Conservation (phyloP, 345 rosid species). For the Moringa oleifera region DNA sequence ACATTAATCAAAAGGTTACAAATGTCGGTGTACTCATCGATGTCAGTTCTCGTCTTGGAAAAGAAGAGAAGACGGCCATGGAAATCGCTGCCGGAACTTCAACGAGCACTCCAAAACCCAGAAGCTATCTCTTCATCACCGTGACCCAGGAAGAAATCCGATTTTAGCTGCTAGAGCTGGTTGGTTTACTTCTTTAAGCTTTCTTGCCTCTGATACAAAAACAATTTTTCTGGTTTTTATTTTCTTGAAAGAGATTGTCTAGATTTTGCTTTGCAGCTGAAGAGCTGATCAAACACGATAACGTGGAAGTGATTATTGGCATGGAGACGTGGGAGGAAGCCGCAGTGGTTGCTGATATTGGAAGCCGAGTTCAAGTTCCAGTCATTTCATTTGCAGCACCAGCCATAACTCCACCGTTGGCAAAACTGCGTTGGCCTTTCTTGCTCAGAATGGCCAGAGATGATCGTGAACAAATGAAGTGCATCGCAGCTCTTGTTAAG, state of each 20-base stretch:
- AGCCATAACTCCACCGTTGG: constrained; percentile 16
- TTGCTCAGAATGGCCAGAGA: constrained; percentile 34
- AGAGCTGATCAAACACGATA: constrained; percentile 28
- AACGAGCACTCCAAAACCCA: constrained; percentile 12
- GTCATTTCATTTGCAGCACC: constrained; percentile 38
- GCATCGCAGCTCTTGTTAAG: constrained; percentile 32
- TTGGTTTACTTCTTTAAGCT: constrained; percentile 8
- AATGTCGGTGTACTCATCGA: constrained; percentile 44
- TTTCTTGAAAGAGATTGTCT: too few species aligned
- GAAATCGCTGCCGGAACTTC: too few species aligned
- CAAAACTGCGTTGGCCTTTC: constrained; percentile 31
- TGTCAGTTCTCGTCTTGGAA: constrained; percentile 24
- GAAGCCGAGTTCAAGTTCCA: constrained; percentile 29
- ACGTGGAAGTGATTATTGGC: constrained; percentile 38
- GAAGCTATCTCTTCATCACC: constrained; percentile 27
- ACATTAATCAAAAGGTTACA: not conserved
- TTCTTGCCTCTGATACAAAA: too few species aligned
- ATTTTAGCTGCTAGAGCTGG: constrained; percentile 31
- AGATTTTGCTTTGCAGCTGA: too few species aligned
- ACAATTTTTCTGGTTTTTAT: too few species aligned
- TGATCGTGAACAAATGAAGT: too few species aligned
- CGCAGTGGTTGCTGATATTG: constrained; percentile 33
- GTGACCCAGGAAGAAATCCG: constrained; percentile 20
- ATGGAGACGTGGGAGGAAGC: constrained; percentile 47
- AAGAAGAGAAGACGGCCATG: constrained; percentile 39